Evolutionary conservation across 2,329 filamentous ascomycete genomes (phyloP), one percentile per base, ranked within the genome.

Genomic region (Dactylellina drechsleri): DNA sequence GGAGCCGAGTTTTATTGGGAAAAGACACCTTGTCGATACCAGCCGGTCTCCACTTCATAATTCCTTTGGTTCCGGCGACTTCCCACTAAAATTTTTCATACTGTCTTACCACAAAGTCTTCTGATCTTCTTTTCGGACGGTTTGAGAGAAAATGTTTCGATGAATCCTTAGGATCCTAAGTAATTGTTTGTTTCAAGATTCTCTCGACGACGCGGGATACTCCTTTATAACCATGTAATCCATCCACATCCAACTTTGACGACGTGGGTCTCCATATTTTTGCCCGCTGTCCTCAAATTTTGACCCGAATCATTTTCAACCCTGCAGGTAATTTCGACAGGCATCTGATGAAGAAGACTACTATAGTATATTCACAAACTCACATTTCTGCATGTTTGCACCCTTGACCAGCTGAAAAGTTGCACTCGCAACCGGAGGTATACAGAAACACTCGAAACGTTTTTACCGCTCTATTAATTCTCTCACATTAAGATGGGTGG

Each of bases 321-420:
- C 65, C 65, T 68, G 65, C 65, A 68, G 60, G 28, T 28, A 68
- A 68, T 68, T 68, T 67, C 52, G 58, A 67, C 58, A 58, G 18
- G 40, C 54, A 41, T 23, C 62, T 20, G 53, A 13, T 47, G 40
- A 68, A 36, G 47, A 26, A 16, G 23, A 23, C 15, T 41, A n/a
- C n/a, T n/a, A n/a, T n/a, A n/a, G n/a, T n/a, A 36, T 16, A 52
- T 16, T 41, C 43, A 49, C 43, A 28, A 12, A 15, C 43, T 47
- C 26, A 56, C 59, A 56, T 52, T 28, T 7, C 5, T 15, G 43
- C 47, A 56, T 56, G 28, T 61, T 6, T 36, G 23, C 31, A 74
- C 57, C 70, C 70, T 74, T 74, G 70, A 66, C 62, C 47, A 74
- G 70, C 70, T 74, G 70, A 74, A 57, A 57, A 49, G 49, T 74